These are phyloP conservation scores for Neofusicoccum ribis DNA, from an alignment of 2,329 filamentous ascomycete species.

Conservation along the genomic window DNA sequence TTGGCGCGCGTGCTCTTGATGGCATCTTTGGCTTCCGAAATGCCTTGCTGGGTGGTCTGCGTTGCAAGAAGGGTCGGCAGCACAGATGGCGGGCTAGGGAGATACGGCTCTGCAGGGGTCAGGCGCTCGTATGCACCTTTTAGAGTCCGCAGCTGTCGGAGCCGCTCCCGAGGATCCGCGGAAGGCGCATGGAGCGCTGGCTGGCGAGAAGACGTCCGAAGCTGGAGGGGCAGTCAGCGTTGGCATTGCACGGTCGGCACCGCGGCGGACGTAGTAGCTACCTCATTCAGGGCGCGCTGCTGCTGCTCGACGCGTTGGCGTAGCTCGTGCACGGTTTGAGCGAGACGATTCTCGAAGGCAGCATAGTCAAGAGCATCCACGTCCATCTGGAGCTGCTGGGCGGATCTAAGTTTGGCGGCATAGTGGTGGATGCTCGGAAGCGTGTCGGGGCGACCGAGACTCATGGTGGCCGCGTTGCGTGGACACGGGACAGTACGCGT, in stretches of 20 bases:
- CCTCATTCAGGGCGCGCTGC: conserved; percentile 49
- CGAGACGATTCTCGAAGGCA: conserved; percentile 56
- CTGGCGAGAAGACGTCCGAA: conserved; percentile 37
- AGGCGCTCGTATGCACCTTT: conserved; percentile 67
- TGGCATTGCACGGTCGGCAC: not conserved
- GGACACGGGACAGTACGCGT: not conserved
- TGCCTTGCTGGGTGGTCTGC: conserved; percentile 64
- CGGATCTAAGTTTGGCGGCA: conserved; percentile 24
- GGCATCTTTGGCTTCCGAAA: conserved; percentile 64
- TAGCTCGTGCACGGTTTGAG: conserved; percentile 68
- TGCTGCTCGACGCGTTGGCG: conserved; percentile 54
- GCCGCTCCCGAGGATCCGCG: conserved; percentile 34
- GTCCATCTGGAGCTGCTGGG: conserved; percentile 37
- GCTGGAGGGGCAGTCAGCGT: conserved; percentile 38
- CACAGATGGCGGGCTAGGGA: conserved; percentile 65
- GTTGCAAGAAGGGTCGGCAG: conserved; percentile 72
- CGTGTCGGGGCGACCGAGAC: not conserved
- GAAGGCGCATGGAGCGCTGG: conserved; percentile 33
- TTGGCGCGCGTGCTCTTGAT: conserved; percentile 48
- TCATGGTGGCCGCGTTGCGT: not conserved
- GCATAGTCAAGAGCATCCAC: conserved; percentile 33
- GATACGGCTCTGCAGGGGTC: conserved; percentile 60
- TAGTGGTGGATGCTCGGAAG: conserved; percentile 33
- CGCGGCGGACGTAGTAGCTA: conserved; percentile 26
- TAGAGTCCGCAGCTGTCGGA: conserved; percentile 54